Base-by-base conservation (phyloP, 2,329 filamentous ascomycete species). In the Xylaria arbuscula region DNA sequence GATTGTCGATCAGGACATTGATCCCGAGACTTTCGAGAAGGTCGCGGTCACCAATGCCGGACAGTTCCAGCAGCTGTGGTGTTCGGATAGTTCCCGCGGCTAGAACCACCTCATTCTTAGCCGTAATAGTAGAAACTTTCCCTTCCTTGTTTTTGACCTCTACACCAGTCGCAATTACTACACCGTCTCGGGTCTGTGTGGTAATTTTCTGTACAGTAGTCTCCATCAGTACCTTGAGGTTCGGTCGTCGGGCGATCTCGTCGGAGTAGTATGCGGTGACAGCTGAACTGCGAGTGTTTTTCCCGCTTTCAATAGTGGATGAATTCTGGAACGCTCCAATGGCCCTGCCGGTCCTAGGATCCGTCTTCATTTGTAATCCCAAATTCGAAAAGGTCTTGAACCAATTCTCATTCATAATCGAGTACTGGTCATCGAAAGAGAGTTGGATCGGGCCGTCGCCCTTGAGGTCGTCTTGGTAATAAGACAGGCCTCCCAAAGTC, bases 21-120 rank as follows among this genome's bases (percentile, higher is more conserved):
- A 72, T 72, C 0, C 69, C 70, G 42, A 71, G 66, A 24, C 64
- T 42, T 50, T 72, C 66, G 2, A 87, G 81, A 3, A 86, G 73
- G 13, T 78, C 75, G 13, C 78, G 75, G 53, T 80, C 77, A 45
- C 80, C 81, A 24, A 82, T 77, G 6, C 80, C 80, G 0, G 79
- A 81, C 7, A 79, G 66, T 64, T 80, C 77, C 9, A 81, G 73
- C 2, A 80, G 67, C 53, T 78, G 77, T 2, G 79, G 78, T 1
- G 78, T 82, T 56, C 81, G 64, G 22, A 83, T 75, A 0, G 78
- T 77, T 1, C 82, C 82, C 0, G 81, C 81, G 0, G 81, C 78
- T 3, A 86, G 72, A 48, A 85, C 79, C 0, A 85, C 78, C 64
- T 85, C 83, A 2, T 63, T 66, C 8, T 19, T 59, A 17, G 73